Conservation (phyloP, 495 filamentous ascomycete species). For the Penicillium fimorum region DNA sequence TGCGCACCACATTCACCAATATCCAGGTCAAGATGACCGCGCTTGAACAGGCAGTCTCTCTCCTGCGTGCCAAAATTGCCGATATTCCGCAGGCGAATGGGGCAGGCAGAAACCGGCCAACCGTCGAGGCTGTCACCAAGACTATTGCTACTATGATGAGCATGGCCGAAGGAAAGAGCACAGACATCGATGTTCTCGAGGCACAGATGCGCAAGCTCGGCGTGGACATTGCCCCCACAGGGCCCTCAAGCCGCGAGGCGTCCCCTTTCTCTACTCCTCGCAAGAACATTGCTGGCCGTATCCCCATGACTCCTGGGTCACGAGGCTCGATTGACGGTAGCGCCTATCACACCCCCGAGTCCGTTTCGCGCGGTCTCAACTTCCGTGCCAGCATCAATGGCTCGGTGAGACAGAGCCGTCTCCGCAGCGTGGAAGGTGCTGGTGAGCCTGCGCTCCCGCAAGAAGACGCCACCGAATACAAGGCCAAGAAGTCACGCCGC, state of each 20-base stretch:
- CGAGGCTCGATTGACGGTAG: constrained; percentile 43
- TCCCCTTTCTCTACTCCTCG: constrained; percentile 62
- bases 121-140: constrained; percentile 84
- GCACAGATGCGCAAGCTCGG: constrained; percentile 74
- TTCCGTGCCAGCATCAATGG: constrained; percentile 49
- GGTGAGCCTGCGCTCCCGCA: constrained; percentile 35
- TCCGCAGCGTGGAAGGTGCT: constrained; percentile 37
- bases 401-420: constrained; percentile 46
- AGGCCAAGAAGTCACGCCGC: constrained; percentile 54
- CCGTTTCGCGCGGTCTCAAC: constrained; percentile 37
- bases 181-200: constrained; percentile 86
- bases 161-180: constrained; percentile 84
- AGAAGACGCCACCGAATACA: constrained; percentile 59
- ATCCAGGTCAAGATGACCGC: constrained; percentile 73
- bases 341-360: constrained; percentile 58
- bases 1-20: constrained; percentile 65
- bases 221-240: constrained; percentile 49
- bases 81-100: constrained; percentile 42
- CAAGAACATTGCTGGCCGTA: constrained; percentile 29
- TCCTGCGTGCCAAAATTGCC: constrained; percentile 78
- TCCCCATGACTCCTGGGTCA: constrained; percentile 42
- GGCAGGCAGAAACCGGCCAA: constrained; percentile 58
- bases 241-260: constrained; percentile 52
- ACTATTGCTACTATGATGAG: constrained; percentile 90
- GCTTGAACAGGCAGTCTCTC: constrained; percentile 73